Conservation (phyloP, 192 early-diverging fungal genomes). For the Entomortierella beljakovae region DNA sequence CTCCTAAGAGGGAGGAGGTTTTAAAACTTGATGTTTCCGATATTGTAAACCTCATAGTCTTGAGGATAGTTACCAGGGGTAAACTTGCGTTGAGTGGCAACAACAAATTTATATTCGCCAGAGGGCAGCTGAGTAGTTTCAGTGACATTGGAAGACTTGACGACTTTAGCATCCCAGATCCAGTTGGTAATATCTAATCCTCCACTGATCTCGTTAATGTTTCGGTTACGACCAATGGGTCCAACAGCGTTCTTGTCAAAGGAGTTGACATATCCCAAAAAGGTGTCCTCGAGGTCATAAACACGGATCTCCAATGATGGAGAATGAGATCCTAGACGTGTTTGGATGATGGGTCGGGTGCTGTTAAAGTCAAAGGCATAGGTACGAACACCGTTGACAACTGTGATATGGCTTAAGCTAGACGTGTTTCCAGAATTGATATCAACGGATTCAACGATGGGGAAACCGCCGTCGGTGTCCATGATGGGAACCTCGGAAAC, state of each 20-base stretch:
- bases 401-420: too few relatives aligned
- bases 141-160: not conserved
- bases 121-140: constrained; percentile 6
- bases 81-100: constrained; percentile 28
- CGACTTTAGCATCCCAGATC: constrained; percentile 16
- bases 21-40: constrained; percentile 24
- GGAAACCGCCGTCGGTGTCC: too few relatives aligned
- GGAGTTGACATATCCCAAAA: constrained; percentile 16
- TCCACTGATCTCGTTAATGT: constrained; percentile 1
- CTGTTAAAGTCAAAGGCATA: constrained; percentile 11
- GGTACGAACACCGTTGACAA: not conserved
- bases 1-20: constrained; percentile 39
- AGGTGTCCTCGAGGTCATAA: constrained; percentile 3
- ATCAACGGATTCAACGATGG: too few relatives aligned
- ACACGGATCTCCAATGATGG: constrained; percentile 23
- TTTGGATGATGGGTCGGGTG: constrained; percentile 4
- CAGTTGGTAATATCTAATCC: not conserved
- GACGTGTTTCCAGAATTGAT: too few relatives aligned
- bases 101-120: constrained; percentile 17
- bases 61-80: constrained; percentile 26
- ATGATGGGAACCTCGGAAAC: too few relatives aligned
- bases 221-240: constrained; percentile 1
- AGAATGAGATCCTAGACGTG: constrained; percentile 29
- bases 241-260: not conserved
- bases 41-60: constrained; percentile 32